Conservation (phyloP, 495 filamentous ascomycete genomes). For the Pseudotulostoma volvatum region DNA sequence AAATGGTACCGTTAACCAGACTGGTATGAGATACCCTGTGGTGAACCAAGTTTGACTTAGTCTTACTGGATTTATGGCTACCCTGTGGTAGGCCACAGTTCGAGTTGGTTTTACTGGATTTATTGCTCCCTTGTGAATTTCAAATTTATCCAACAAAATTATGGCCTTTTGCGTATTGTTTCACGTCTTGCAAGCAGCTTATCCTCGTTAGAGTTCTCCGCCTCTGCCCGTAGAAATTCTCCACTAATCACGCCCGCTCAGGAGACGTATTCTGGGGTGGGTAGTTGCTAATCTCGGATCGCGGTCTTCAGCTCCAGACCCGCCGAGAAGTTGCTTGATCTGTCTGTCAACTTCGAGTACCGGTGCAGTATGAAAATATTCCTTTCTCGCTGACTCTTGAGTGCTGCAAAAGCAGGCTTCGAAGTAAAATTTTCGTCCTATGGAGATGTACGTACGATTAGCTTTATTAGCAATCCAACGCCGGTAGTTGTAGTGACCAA, state of each 20-base stretch:
- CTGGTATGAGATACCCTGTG: too few species aligned
- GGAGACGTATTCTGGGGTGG: conserved; percentile 11
- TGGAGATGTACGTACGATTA: conserved; percentile 13
- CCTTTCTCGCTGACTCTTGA: conserved; percentile 13
- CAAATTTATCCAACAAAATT: too few species aligned
- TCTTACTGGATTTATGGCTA: too few species aligned
- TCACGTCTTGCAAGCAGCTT: conserved; percentile 12
- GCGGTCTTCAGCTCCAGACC: conserved; percentile 6
- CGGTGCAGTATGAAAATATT: conserved; percentile 14
- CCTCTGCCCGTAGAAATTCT: conserved; percentile 16
- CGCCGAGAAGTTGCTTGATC: conserved; percentile 13
- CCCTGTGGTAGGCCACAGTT: too few species aligned
- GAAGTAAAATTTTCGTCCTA: conserved; percentile 11
- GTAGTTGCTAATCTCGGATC: too few species aligned
- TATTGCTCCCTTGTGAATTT: too few species aligned
- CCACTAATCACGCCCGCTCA: conserved; percentile 13
- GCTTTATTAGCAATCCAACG: conserved; percentile 17
- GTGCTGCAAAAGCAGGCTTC: too few species aligned
- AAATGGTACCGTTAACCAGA: too few species aligned
- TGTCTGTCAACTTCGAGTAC: conserved; percentile 14
- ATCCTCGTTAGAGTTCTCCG: conserved; percentile 13
- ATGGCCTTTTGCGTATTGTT: too few species aligned
- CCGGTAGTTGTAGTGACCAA: conserved; percentile 17
- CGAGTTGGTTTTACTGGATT: too few species aligned
- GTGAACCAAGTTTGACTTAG: too few species aligned